A percentile compares a stretch with the other conserved stretches of the same genome.
These are phyloP conservation scores for Ampelomyces quisqualis DNA, from an alignment of 2,329 filamentous ascomycete genomes.

Conservation along the genomic window DNA sequence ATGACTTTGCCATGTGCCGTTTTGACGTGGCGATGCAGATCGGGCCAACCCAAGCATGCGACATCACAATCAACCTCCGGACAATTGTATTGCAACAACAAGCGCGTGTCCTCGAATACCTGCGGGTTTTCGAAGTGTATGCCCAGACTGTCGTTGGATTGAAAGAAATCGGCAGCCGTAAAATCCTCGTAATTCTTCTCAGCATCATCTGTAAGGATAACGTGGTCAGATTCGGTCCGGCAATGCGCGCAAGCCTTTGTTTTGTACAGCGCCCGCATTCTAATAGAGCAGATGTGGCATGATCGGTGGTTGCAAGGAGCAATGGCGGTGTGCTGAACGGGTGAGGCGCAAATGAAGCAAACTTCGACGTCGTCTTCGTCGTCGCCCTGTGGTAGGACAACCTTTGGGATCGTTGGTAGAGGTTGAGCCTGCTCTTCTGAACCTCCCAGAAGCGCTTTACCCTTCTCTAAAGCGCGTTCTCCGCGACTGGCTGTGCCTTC, in stretches of 20 bases:
- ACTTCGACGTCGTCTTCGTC: slow-evolving; percentile 62
- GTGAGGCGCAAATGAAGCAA: slow-evolving; percentile 97
- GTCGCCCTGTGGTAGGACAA: slow-evolving; percentile 9
- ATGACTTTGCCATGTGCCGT: slow-evolving; percentile 80
- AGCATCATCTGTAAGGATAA: slow-evolving; percentile 88
- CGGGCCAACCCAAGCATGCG: slow-evolving; percentile 78
- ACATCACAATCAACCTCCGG: slow-evolving; percentile 82
- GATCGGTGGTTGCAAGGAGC: slow-evolving; percentile 95
- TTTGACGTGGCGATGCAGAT: slow-evolving; percentile 79
- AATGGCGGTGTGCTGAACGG: slow-evolving; percentile 81
- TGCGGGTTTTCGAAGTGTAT: slow-evolving; percentile 87
- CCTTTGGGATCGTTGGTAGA: slow-evolving; percentile 8
- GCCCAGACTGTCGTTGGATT: slow-evolving; percentile 79
- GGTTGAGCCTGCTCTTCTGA: slow-evolving; percentile 11
- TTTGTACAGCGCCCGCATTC: slow-evolving; percentile 92
- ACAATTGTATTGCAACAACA: slow-evolving; percentile 92
- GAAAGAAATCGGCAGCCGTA: slow-evolving; percentile 68
- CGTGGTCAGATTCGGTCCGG: slow-evolving; percentile 73
- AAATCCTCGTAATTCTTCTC: slow-evolving; percentile 87
- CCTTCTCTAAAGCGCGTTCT: slow-evolving; percentile 29
- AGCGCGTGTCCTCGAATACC: slow-evolving; percentile 85
- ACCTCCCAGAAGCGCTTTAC: slow-evolving; percentile 23
- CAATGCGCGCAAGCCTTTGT: slow-evolving; percentile 97
- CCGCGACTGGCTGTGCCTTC: slow-evolving; percentile 36
- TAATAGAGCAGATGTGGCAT: slow-evolving; percentile 91